A percentile compares a stretch with the other conserved stretches of the same genome.
Conservation (phyloP, 2,329 filamentous ascomycete genomes). For the Pseudocercospora macadamiae region DNA sequence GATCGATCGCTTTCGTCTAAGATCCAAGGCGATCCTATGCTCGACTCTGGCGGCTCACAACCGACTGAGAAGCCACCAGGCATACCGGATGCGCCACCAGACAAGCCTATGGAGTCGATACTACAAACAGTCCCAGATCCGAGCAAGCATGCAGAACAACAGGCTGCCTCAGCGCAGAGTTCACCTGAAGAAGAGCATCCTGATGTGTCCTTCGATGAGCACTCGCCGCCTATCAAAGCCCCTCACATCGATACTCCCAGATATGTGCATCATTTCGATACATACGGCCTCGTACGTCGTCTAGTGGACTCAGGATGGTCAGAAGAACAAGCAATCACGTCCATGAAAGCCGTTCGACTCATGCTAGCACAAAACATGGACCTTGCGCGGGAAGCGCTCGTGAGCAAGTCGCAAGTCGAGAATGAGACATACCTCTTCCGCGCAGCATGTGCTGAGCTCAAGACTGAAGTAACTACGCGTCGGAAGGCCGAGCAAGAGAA, state of each 20-base stretch:
- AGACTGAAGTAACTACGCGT: slow-evolving; percentile 80
- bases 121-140: slow-evolving; percentile 36
- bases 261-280: slow-evolving; percentile 96
- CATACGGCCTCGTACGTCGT: slow-evolving; percentile 82
- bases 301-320: slow-evolving; percentile 73
- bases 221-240: slow-evolving; percentile 55
- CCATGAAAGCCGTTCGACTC: slow-evolving; percentile 89
- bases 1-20: slow-evolving; percentile 17
- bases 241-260: slow-evolving; percentile 70
- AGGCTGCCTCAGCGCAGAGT: slow-evolving; percentile 12
- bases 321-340: slow-evolving; percentile 72
- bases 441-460: slow-evolving; percentile 88
- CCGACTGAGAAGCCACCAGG: slow-evolving; percentile 15
- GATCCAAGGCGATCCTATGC: slow-evolving; percentile 28
- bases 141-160: slow-evolving; percentile 26
- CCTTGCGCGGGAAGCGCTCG: slow-evolving; percentile 75
- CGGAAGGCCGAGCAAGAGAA: slow-evolving; percentile 77
- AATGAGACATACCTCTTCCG: slow-evolving; percentile 93
- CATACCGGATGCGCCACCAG: slow-evolving; percentile 20
- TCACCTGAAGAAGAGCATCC: slow-evolving; percentile 33
- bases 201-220: slow-evolving; percentile 35
- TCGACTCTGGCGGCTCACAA: slow-evolving; percentile 23
- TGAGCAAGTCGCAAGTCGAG: slow-evolving; percentile 90
- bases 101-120: slow-evolving; percentile 32
- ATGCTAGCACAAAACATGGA: slow-evolving; percentile 79